A percentile compares a stretch with the other conserved stretches of the same genome.
These are phyloP conservation scores for Cercospora zeae-maydis DNA, from an alignment of 2,329 filamentous ascomycete species.

Conservation along the genomic window DNA sequence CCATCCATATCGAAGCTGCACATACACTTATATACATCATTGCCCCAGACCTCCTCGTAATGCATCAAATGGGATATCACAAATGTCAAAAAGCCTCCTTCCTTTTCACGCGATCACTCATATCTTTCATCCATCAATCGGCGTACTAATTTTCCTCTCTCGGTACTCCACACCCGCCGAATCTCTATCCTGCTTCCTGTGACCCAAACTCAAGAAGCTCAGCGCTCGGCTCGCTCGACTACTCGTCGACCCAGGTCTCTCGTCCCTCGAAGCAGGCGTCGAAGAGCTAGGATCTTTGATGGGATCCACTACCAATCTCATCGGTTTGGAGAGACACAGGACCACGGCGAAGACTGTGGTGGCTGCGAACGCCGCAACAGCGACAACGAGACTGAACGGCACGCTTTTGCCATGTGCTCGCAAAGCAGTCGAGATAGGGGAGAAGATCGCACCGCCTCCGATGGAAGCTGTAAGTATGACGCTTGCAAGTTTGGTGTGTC, in stretches of 20 bases:
- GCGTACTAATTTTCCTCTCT: conserved; percentile 23
- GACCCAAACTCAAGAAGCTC: conserved; percentile 32
- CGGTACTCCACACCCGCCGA: conserved; percentile 25
- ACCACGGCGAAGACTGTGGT: conserved; percentile 55
- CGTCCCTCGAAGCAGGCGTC: conserved; percentile 5
- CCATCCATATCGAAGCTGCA: neutral
- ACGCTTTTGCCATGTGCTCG: conserved; percentile 40
- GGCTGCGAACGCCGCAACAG: conserved; percentile 50
- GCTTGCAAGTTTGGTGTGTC: conserved; percentile 56
- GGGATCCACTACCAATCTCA: conserved; percentile 47
- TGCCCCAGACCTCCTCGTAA: neutral
- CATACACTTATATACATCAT: neutral
- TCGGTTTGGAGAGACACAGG: conserved; percentile 48
- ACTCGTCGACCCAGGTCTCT: conserved; percentile 27
- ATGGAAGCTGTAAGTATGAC: conserved; percentile 54
- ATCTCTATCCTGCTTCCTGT: conserved; percentile 24
- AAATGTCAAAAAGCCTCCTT: neutral
- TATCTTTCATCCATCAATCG: neutral
- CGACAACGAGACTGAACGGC: conserved; percentile 52
- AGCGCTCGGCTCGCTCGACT: conserved; percentile 33
- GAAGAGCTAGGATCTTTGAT: conserved; percentile 25
- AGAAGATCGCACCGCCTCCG: conserved; percentile 53
- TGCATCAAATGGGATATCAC: neutral
- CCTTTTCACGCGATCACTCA: neutral
- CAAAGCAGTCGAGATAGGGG: conserved; percentile 53